phyloP scores from a whole-genome alignment of 495 filamentous ascomycete species.

The Podospora sp. region DNA sequence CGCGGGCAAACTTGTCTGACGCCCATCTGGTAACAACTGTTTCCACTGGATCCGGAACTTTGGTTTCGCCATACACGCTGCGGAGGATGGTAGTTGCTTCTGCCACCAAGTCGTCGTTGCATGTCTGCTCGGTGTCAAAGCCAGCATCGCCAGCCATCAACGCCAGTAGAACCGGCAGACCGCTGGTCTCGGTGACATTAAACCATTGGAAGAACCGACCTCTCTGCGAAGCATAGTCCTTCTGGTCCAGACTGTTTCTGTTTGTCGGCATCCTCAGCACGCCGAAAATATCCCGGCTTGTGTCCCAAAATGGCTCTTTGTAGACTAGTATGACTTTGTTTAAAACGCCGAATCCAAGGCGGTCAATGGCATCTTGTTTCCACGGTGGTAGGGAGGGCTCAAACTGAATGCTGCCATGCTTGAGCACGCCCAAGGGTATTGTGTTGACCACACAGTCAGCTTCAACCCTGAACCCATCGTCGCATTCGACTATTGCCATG shows the following conservation, averaged over 20 bases:
- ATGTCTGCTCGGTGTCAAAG: constrained; percentile 74
- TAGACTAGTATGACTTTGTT: constrained; percentile 97
- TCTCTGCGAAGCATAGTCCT: constrained; percentile 55
- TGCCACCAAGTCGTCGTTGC: constrained; percentile 70
- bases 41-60: constrained; percentile 73
- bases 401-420: constrained; percentile 73
- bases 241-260: constrained; percentile 54
- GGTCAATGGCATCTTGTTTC: constrained; percentile 78
- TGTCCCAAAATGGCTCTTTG: constrained; percentile 88
- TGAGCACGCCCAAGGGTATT: constrained; percentile 86
- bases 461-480: constrained; percentile 72
- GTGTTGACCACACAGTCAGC: constrained; percentile 89
- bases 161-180: constrained; percentile 82
- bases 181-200: constrained; percentile 88
- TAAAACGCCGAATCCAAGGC: constrained; percentile 90
- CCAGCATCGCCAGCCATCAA: constrained; percentile 98
- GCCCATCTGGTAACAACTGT: constrained; percentile 94
- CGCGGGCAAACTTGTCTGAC: constrained; percentile 82
- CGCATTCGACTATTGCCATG: constrained; percentile 67
- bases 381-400: constrained; percentile 81
- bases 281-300: constrained; percentile 90
- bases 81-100: constrained; percentile 79
- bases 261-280: constrained; percentile 70
- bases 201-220: constrained; percentile 97
- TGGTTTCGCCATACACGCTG: constrained; percentile 54